Percentiles rank a stretch among this genome's conserved stretches.
phyloP scores from a whole-genome alignment of 306 rosid species.

The Vigna trinervia region DNA sequence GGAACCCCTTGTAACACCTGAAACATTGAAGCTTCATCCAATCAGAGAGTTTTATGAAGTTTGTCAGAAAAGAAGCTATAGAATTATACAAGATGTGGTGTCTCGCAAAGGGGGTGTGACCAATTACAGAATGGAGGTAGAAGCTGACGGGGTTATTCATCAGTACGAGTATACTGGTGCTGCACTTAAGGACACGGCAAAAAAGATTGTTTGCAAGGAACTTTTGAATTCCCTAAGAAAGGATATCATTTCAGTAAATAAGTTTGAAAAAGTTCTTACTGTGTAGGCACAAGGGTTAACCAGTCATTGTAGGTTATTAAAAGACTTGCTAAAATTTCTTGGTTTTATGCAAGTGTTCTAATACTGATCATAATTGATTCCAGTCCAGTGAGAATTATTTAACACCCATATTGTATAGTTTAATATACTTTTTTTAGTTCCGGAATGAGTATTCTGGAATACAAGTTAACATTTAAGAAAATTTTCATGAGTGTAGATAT shows the following conservation, averaged over 20 bases:
- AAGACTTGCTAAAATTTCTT: too few species aligned
- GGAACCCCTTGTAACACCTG: constrained; percentile 77
- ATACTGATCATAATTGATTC: too few species aligned
- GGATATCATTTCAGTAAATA: not conserved
- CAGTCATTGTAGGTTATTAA: not conserved
- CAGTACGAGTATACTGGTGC: constrained; percentile 21
- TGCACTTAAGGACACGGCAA: constrained; percentile 48
- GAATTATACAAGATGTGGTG: not conserved
- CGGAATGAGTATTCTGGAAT: too few species aligned
- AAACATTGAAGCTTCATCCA: constrained; percentile 63
- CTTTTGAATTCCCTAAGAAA: constrained; percentile 58
- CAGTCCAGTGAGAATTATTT: too few species aligned
- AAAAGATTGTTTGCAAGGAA: constrained; percentile 56
- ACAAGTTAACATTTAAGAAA: too few species aligned
- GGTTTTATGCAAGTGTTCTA: too few species aligned
- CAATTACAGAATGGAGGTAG: constrained; percentile 52
- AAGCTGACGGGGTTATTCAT: constrained; percentile 55
- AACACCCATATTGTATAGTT: too few species aligned
- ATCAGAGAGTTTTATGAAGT: constrained; percentile 56
- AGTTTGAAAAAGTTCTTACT: not conserved
- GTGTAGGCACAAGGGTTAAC: not conserved
- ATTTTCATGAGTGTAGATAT: too few species aligned
- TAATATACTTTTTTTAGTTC: too few species aligned
- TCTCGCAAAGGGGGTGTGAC: constrained; percentile 30
- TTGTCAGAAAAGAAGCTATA: constrained; percentile 53